phyloP scores from a whole-genome alignment of 2,329 filamentous ascomycete species.

The Celoporthe dispersa region DNA sequence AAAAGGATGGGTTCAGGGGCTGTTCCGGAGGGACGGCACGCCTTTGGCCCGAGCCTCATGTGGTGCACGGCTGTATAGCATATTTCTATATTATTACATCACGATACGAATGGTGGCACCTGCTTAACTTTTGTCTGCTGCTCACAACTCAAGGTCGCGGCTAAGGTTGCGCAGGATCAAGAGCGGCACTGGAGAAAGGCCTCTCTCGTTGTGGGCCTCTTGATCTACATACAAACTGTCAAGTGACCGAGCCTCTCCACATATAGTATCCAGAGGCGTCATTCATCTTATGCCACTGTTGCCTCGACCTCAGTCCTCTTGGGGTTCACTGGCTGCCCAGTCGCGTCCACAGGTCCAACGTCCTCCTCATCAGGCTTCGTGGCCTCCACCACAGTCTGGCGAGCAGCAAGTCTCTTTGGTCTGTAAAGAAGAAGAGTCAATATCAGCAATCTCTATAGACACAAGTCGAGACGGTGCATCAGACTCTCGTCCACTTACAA shows the following conservation, averaged over 20 bases:
- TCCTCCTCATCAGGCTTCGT: slow-evolving; percentile 24
- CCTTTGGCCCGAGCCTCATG: not conserved
- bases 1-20: slow-evolving; percentile 6
- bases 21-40: not conserved
- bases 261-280: not conserved
- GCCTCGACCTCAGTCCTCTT: slow-evolving; percentile 16
- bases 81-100: not conserved
- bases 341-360: not conserved
- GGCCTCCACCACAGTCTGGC: slow-evolving; percentile 8
- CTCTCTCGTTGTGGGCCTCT: not conserved
- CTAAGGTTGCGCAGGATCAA: not conserved
- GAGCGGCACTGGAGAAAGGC: not conserved
- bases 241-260: not conserved
- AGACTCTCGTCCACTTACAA: slow-evolving; percentile 25
- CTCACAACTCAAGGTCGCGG: not conserved
- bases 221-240: not conserved
- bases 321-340: not conserved
- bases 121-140: no score
- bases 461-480: no score
- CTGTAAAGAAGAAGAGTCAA: slow-evolving; percentile 11
- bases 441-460: slow-evolving; percentile 6
- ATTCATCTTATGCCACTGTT: not conserved
- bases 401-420: slow-evolving; percentile 18
- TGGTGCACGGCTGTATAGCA: not conserved
- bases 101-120: not conserved